A percentile compares a stretch with the other conserved stretches of the same genome.
phyloP scores from a whole-genome alignment of 2,329 filamentous ascomycete genomes.

The Aureobasidium melanogenum region DNA sequence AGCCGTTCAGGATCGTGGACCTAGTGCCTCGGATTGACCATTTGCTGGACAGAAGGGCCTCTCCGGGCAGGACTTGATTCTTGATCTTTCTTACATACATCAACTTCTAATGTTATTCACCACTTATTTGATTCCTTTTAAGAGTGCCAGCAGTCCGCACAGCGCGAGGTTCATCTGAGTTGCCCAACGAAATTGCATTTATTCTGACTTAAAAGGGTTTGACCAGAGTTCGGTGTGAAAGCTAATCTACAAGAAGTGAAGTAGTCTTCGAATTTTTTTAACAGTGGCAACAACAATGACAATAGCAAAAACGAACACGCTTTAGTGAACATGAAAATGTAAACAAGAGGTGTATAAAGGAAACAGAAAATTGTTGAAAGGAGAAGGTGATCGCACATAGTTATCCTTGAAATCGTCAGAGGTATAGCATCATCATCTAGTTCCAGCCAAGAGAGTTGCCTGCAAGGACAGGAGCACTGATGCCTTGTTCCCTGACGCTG shows the following conservation, averaged over 20 bases:
- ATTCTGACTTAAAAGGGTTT: neutral
- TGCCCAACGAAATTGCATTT: neutral
- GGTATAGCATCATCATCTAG: conserved; percentile 38
- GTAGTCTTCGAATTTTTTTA: conserved; percentile 1
- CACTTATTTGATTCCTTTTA: no score
- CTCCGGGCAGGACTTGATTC: neutral
- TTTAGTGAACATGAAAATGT: neutral
- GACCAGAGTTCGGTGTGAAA: conserved; percentile 2
- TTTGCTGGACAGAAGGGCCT: neutral
- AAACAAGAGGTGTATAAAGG: neutral
- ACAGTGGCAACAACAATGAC: neutral
- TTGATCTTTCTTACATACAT: neutral
- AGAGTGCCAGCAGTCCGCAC: neutral
- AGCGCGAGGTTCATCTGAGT: neutral
- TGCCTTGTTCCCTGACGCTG: conserved; percentile 59
- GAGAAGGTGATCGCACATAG: neutral
- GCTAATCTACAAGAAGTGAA: conserved; percentile 9
- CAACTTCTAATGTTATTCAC: neutral
- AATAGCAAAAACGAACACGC: conserved; percentile 4
- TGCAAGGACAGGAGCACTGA: conserved; percentile 82
- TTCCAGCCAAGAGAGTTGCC: conserved; percentile 97
- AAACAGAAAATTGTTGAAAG: neutral
- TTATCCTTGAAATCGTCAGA: conserved; percentile 7
- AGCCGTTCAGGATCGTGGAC: conserved; percentile 27
- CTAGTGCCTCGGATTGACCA: conserved; percentile 24